Conservation (phyloP, 768 basidiomycete species). For the Phylloporus arenicola region DNA sequence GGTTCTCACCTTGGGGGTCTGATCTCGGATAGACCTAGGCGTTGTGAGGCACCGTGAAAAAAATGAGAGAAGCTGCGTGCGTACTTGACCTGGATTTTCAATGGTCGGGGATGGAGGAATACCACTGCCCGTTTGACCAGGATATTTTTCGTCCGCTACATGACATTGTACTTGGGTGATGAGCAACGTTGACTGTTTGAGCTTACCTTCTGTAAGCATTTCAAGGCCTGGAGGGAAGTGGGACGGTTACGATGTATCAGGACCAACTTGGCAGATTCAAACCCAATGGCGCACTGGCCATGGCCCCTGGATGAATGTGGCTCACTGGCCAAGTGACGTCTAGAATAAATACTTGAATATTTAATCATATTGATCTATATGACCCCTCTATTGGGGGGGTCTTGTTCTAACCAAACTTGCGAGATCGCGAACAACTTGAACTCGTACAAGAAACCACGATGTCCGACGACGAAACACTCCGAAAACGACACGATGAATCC, state of each 20-base stretch:
- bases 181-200: background rate
- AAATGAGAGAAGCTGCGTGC: too few species aligned
- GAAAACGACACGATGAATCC: constrained; percentile 61
- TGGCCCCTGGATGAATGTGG: too few species aligned
- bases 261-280: background rate
- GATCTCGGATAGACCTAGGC: too few species aligned
- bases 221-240: background rate
- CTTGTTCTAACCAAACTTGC: constrained; percentile 13
- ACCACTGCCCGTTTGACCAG: background rate
- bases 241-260: background rate
- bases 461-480: constrained; percentile 63
- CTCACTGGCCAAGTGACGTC: too few species aligned
- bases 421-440: constrained; percentile 8
- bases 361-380: background rate
- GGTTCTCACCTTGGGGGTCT: too few species aligned
- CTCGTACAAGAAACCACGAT: constrained; percentile 33
- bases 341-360: background rate
- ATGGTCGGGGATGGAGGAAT: too few species aligned
- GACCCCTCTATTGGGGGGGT: constrained; percentile 10
- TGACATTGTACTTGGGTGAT: background rate
- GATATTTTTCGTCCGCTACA: background rate
- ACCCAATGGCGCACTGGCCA: background rate
- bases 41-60: too few species aligned
- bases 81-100: too few species aligned
- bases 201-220: background rate